Evolutionary conservation across 2,329 filamentous ascomycete genomes (phyloP).

Genomic region (Incumbomyces delicatus): DNA sequence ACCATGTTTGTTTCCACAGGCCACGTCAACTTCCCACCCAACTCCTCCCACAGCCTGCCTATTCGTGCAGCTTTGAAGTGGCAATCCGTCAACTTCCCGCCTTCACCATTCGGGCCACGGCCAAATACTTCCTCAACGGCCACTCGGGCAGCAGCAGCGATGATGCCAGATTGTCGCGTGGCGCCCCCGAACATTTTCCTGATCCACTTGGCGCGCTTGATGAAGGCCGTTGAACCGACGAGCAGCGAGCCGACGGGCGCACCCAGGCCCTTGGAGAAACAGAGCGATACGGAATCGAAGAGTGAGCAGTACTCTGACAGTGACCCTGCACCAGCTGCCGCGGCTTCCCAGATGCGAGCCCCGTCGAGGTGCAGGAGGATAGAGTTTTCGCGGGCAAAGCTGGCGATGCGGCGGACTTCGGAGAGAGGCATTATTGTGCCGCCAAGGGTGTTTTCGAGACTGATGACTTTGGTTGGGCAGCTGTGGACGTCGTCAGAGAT

Average conservation of each 20-base stretch:
- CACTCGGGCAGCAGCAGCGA: conserved; percentile 65
- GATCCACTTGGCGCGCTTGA: conserved; percentile 63
- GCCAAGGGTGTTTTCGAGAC: conserved; percentile 74
- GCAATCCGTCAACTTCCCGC: conserved; percentile 50
- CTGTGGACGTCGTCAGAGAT: conserved; percentile 62
- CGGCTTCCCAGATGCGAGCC: conserved; percentile 72
- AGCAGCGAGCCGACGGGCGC: conserved; percentile 72
- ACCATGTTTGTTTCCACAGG: conserved; percentile 88
- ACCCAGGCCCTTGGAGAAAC: conserved; percentile 74
- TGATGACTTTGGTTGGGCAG: conserved; percentile 72
- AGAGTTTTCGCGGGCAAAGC: conserved; percentile 55
- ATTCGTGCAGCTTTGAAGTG: conserved; percentile 56
- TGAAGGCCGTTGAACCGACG: conserved; percentile 48
- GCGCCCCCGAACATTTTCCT: conserved; percentile 75
- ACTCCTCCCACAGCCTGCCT: conserved; percentile 54
- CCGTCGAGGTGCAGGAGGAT: conserved; percentile 71
- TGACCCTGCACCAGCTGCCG: conserved; percentile 57
- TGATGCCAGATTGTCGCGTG: conserved; percentile 63
- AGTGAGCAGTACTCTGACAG: conserved; percentile 57
- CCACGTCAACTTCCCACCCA: conserved; percentile 58
- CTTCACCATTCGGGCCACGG: conserved; percentile 45
- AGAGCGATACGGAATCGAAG: conserved; percentile 67
- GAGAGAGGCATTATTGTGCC: conserved; percentile 68
- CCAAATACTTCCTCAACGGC: conserved; percentile 73
- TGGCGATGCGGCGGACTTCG: conserved; percentile 59